Conservation (phyloP, 225 moss, liverwort and hornwort genomes). For the Thuidium tamariscinum region DNA sequence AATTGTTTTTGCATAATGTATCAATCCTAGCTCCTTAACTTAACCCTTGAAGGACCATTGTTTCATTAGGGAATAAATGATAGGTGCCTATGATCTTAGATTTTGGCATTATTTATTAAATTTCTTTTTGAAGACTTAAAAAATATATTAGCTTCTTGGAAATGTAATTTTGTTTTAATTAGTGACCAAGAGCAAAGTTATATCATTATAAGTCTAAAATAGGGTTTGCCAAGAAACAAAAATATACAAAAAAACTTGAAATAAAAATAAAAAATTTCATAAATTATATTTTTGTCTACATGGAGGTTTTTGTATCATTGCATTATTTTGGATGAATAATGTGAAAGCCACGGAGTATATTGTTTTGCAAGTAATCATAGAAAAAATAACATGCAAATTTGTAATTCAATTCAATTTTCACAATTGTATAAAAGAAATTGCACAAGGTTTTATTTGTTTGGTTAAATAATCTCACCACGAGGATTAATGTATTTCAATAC, state of each 20-base stretch:
- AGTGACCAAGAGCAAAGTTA: accelerated
- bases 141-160: accelerated
- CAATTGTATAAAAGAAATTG: neutral
- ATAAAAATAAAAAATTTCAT: neutral
- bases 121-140: neutral
- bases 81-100: neutral
- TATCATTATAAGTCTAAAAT: accelerated
- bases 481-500: neutral
- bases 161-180: neutral
- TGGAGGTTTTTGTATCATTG: neutral
- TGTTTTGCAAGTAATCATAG: accelerated
- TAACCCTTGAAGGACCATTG: neutral
- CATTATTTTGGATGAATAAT: neutral
- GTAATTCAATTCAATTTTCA: neutral
- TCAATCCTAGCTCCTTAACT: accelerated
- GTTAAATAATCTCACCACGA: accelerated
- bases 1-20: neutral
- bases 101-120: neutral
- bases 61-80: accelerated
- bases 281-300: neutral
- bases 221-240: accelerated
- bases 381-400: neutral
- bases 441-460: neutral
- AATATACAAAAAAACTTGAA: neutral
- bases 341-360: neutral